Evolutionary conservation across 139 green algal species (phyloP), one percentile per base, ranked within the genome.

Genomic region (Astrephomene gubernaculifera): DNA sequence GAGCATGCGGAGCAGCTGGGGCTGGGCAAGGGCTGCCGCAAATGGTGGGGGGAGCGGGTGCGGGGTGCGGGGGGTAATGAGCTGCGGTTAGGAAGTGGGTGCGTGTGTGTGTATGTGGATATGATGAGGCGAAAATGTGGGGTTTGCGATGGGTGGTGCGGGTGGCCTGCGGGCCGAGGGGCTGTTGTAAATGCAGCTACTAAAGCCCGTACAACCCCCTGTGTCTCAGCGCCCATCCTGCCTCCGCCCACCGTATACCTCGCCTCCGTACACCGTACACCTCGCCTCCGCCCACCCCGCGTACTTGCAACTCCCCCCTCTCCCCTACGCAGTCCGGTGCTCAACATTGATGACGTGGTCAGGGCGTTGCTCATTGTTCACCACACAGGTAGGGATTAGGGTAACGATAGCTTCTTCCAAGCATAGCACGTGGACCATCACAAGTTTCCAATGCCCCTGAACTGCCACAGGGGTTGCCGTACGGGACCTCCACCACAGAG

Each of bases 271-370:
- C 61, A 21, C 27, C 61, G 27, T 9, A 35, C 29, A 69, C n/a
- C 61, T n/a, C n/a, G 12, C 35, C 35, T 49, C 65, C 35, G 21
- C 35, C 35, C 2, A 49, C 35, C 35, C 35, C 35, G 35, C 35
- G n/a, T n/a, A n/a, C n/a, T n/a, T n/a, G n/a, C n/a, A n/a, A n/a
- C 65, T 31, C 45, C 65, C 35, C 35, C 33, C 8, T 41, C 27
- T 1, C n/a, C 67, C 68, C n/a, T n/a, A n/a, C n/a, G 60, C 49
- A 87, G 82, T 61, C 84, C 76, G 3, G 70, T 91, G 21, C 82
- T 91, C 36, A 91, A 91, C 64, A 75, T 91, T 10, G 78, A 88
- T 33, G 75, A 88, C 19, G 87, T 91, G 29, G 70, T 91, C 14
- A 36, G 44, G 24, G 69, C 68, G 22, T 76, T 91, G 24, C 63